Base-by-base conservation (phyloP, 1,284 basidiomycete species). In the Marasmius oreades region DNA sequence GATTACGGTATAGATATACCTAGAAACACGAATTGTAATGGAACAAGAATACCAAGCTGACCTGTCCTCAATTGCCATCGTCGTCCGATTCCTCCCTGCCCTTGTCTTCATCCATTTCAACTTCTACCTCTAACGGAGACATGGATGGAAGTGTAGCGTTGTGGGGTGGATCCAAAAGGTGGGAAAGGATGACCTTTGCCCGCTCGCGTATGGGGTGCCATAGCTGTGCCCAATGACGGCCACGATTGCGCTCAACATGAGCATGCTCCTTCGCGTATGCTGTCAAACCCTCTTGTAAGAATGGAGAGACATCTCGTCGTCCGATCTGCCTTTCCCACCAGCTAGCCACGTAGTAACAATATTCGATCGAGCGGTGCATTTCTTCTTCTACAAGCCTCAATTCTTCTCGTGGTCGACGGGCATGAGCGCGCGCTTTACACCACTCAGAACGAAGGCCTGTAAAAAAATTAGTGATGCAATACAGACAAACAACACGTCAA, bases 341-440 rank as follows among this genome's bases (percentile, higher is more conserved):
- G 1, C n/a, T 14, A 16, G 53, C 14, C 46, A 34, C 37, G 18
- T 33, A 50, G 6, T 28, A 7, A 7, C 53, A 36, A 12, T 16
- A 55, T 16, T 2, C 44, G 18, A 50, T 16, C 14, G 28, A 2
- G 3, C 53, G 42, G 16, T 44, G 53, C 53, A 55, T 55, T n/a
- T 55, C 53, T 45, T 55, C 53, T 14, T 34, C 14, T 2, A 55
- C 23, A 7, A 55, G 31, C 26, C 31, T n/a, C 11, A 55, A 16
- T 33, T 55, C 53, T 23, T 55, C 53, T 18, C 42, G 36, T 2
- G 24, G 31, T 18, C 53, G 53, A 10, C 20, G 28, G 14, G 36
- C 45, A 18, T 44, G 42, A 0, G 53, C 53, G 1, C 43, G 20
- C 3, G 53, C 53, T 37, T 55, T 55, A 14, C 45, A 55, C 53